phyloP scores from a whole-genome alignment of 2,329 filamentous ascomycete genomes.

The Sporothrix brasiliensis region DNA sequence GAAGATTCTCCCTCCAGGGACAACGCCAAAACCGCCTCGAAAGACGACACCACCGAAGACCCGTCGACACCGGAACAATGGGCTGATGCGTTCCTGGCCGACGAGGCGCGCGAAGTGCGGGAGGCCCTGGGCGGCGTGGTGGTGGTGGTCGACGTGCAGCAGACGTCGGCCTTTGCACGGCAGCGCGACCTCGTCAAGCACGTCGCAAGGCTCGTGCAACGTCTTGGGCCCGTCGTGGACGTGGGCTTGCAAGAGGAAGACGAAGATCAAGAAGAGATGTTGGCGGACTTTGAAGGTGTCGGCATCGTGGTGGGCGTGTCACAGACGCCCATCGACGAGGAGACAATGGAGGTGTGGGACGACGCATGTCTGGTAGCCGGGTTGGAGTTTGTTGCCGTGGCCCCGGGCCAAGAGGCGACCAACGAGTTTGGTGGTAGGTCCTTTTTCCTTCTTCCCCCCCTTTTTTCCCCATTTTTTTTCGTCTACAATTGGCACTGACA shows the following conservation, averaged over 20 bases:
- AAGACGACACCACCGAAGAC: conserved; percentile 1
- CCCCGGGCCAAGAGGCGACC: conserved; percentile 44
- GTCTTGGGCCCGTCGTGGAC: conserved; percentile 52
- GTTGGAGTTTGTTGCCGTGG: conserved; percentile 64
- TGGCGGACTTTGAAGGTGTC: conserved; percentile 55
- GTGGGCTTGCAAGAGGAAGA: conserved; percentile 52
- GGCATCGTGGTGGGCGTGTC: conserved; percentile 62
- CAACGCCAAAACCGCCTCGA: not conserved
- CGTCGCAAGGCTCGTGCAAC: conserved; percentile 59
- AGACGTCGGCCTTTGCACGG: not conserved
- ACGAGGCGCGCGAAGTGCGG: conserved; percentile 66
- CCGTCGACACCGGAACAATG: conserved; percentile 50
- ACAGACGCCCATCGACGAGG: conserved; percentile 39
- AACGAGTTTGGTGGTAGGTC: conserved; percentile 64
- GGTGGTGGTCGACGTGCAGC: conserved; percentile 52
- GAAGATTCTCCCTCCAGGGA: not conserved
- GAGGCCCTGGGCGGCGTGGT: conserved; percentile 63
- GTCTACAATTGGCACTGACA: not conserved
- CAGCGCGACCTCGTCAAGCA: conserved; percentile 49
- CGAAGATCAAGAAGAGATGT: conserved; percentile 31
- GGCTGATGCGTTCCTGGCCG: conserved; percentile 60
- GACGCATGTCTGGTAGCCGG: conserved; percentile 59
- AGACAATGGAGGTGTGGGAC: conserved; percentile 62
- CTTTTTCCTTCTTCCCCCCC: not conserved
- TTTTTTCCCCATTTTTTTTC: not conserved